Evolutionary conservation across 139 green algal species (phyloP).

Genomic region (Chlorella sp.): DNA sequence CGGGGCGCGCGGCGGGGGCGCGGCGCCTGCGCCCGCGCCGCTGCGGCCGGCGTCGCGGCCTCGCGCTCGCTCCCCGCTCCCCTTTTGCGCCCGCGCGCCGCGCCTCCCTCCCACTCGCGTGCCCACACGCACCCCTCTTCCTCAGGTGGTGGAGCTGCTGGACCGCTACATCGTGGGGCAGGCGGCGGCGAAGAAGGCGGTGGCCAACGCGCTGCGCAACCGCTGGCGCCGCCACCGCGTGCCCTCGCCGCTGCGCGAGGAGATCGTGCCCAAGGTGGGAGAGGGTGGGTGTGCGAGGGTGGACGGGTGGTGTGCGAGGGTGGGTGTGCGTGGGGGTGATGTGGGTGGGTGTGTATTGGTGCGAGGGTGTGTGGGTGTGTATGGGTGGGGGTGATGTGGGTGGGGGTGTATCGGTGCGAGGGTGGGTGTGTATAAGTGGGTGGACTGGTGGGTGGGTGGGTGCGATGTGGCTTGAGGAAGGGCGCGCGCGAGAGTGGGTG

Average conservation of each 20-base stretch:
- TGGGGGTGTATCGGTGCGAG: too few relatives aligned
- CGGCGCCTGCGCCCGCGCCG: too few relatives aligned
- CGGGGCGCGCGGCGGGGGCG: background rate
- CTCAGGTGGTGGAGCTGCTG: constrained; percentile 76
- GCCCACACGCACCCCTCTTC: constrained; percentile 66
- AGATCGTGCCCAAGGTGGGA: too few relatives aligned
- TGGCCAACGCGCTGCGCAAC: constrained; percentile 93
- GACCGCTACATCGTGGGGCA: constrained; percentile 91
- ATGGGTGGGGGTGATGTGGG: background rate
- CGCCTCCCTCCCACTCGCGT: background rate
- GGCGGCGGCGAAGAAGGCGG: constrained; percentile 86
- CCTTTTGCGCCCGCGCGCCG: too few relatives aligned
- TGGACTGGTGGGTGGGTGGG: background rate
- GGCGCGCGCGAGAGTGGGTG: too few relatives aligned
- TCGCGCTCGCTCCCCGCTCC: too few relatives aligned
- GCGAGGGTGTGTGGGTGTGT: background rate
- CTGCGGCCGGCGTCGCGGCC: too few relatives aligned
- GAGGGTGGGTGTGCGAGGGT: too few relatives aligned
- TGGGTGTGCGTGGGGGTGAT: background rate
- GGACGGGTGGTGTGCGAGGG: too few relatives aligned
- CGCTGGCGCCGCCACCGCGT: constrained; percentile 90
- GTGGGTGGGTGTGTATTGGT: too few relatives aligned
- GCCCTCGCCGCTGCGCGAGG: constrained; percentile 46
- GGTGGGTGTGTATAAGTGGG: background rate
- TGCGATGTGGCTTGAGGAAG: background rate